These are phyloP conservation scores for Trichoderma sp. DNA, from an alignment of 2,329 filamentous ascomycete genomes.

Conservation along the genomic window DNA sequence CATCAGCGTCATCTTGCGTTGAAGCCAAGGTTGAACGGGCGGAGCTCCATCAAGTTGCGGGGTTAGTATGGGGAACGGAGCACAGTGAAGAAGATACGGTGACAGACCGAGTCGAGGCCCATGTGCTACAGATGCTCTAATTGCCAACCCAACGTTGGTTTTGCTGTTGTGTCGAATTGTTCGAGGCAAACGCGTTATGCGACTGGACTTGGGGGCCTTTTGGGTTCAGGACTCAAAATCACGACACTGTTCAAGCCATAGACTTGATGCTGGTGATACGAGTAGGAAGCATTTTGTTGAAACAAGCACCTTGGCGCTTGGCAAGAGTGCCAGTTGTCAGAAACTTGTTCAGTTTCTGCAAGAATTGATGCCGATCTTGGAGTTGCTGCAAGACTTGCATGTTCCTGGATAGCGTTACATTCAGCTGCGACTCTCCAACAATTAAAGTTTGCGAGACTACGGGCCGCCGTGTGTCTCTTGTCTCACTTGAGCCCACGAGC, in stretches of 20 bases:
- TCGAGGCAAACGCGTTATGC: not conserved
- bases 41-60: not conserved
- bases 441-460: not conserved
- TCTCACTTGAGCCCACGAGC: not conserved
- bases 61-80: not conserved
- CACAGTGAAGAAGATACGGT: not conserved
- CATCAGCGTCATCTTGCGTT: not conserved
- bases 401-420: conserved; percentile 13
- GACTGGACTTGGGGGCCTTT: not conserved
- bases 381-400: not conserved
- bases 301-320: not conserved
- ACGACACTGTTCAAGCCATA: not conserved
- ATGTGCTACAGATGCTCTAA: not conserved
- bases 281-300: not conserved
- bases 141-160: not conserved
- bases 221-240: not conserved
- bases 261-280: not conserved
- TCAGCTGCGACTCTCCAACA: not conserved
- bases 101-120: not conserved
- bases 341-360: not conserved
- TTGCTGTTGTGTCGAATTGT: not conserved
- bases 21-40: not conserved
- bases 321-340: not conserved
- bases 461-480: not conserved
- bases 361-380: not conserved